A percentile compares a stretch with the other conserved stretches of the same genome.
These are phyloP conservation scores for Ascochyta rabiei DNA, from an alignment of 2,329 filamentous ascomycete genomes.

Conservation along the genomic window DNA sequence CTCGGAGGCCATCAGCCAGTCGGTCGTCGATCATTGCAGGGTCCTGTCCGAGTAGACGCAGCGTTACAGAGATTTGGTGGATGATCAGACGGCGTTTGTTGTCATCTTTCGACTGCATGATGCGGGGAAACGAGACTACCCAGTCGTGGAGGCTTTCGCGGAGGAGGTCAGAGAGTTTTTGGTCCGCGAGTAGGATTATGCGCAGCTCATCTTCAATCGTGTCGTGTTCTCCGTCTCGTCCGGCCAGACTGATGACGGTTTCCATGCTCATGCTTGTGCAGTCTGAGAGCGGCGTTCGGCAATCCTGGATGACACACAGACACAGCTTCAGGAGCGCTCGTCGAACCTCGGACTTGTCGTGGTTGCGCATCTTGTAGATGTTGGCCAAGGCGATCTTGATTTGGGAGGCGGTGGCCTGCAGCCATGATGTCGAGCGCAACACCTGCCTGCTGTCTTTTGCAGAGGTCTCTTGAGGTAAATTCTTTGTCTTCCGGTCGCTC, in stretches of 20 bases:
- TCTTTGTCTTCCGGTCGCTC: slow-evolving; percentile 51
- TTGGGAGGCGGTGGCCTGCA: slow-evolving; percentile 78
- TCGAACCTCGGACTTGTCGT: slow-evolving; percentile 72
- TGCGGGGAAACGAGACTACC: slow-evolving; percentile 77
- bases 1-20: slow-evolving; percentile 71
- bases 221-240: slow-evolving; percentile 55
- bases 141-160: slow-evolving; percentile 79
- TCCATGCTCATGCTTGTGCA: slow-evolving; percentile 77
- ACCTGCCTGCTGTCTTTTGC: slow-evolving; percentile 31
- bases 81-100: slow-evolving; percentile 74
- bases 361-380: slow-evolving; percentile 74
- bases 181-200: slow-evolving; percentile 67
- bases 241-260: slow-evolving; percentile 72
- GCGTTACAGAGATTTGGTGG: slow-evolving; percentile 75
- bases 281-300: slow-evolving; percentile 72
- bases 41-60: slow-evolving; percentile 68
- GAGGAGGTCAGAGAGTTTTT: slow-evolving; percentile 66
- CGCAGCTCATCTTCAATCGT: slow-evolving; percentile 55
- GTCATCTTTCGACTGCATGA: slow-evolving; percentile 86
- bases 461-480: slow-evolving; percentile 26
- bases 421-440: slow-evolving; percentile 66
- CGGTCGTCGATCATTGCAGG: slow-evolving; percentile 70
- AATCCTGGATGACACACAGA: slow-evolving; percentile 77
- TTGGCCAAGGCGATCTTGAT: slow-evolving; percentile 82
- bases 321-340: slow-evolving; percentile 73